phyloP scores from a whole-genome alignment of 1,284 basidiomycete genomes.

The Pseudozyma tsukubaensis region DNA sequence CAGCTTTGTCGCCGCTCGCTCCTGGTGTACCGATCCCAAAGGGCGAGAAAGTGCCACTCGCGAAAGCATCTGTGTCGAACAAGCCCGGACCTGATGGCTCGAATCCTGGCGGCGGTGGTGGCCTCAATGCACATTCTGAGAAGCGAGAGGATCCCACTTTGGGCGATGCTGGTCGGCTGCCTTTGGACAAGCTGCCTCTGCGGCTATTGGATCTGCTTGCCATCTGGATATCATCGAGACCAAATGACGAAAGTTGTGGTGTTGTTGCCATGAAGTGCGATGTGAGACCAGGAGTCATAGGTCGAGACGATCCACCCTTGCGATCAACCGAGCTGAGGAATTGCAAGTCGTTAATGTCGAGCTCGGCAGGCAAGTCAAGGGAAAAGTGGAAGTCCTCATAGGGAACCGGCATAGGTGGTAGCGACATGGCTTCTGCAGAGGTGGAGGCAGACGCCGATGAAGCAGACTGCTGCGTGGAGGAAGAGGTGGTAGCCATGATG shows the following conservation, averaged over 20 bases:
- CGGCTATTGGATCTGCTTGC: slow-evolving; percentile 44
- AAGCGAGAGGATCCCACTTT: slow-evolving; percentile 36
- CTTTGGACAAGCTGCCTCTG: slow-evolving; percentile 48
- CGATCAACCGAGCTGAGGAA: slow-evolving; percentile 50
- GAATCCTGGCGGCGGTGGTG: slow-evolving; percentile 53
- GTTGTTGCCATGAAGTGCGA: slow-evolving; percentile 45
- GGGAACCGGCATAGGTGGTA: slow-evolving; percentile 62
- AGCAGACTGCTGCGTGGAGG: slow-evolving; percentile 16
- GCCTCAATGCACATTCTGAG: slow-evolving; percentile 42
- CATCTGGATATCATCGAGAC: slow-evolving; percentile 52
- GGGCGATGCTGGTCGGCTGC: slow-evolving; percentile 47
- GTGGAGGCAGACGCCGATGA: slow-evolving; percentile 11
- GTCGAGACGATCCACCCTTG: slow-evolving; percentile 47
- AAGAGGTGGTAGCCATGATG: slow-evolving; percentile 25
- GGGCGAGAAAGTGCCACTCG: slow-evolving; percentile 29
- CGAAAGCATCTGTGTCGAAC: slow-evolving; percentile 42
- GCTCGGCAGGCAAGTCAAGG: slow-evolving; percentile 55
- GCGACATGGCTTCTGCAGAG: slow-evolving; percentile 24
- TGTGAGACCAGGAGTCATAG: slow-evolving; percentile 50
- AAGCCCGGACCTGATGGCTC: slow-evolving; percentile 44
- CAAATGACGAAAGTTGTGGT: slow-evolving; percentile 26
- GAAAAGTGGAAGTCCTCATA: slow-evolving; percentile 65
- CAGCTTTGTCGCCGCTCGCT: slow-evolving; percentile 16
- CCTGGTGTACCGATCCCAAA: slow-evolving; percentile 42
- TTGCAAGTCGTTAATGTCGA: slow-evolving; percentile 51